These are phyloP conservation scores for Podospora tetraspora DNA, from an alignment of 495 filamentous ascomycete genomes.

Conservation along the genomic window DNA sequence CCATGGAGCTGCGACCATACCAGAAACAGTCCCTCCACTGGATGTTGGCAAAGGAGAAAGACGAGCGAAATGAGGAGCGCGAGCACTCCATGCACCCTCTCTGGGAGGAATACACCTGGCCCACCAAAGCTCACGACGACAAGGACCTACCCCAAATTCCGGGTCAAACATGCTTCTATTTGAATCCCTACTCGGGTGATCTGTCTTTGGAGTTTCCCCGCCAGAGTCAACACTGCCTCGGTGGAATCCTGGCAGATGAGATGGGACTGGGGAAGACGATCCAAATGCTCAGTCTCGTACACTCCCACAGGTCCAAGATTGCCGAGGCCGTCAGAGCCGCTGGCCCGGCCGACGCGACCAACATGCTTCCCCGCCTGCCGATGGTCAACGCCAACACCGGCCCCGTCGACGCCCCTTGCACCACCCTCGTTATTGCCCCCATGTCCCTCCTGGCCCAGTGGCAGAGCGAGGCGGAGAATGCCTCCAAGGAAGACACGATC, in stretches of 20 bases:
- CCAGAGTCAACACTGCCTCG: slow-evolving; percentile 91
- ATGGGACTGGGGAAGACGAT: slow-evolving; percentile 94
- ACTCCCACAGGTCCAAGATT: slow-evolving; percentile 66
- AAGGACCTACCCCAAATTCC: slow-evolving; percentile 59
- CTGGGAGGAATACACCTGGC: slow-evolving; percentile 95
- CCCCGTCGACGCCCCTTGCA: slow-evolving; percentile 69
- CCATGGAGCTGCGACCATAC: slow-evolving; percentile 80
- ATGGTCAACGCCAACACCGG: slow-evolving; percentile 37
- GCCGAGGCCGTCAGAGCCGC: slow-evolving; percentile 42
- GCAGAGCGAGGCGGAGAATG: slow-evolving; percentile 90
- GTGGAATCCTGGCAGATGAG: slow-evolving; percentile 90
- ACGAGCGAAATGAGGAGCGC: slow-evolving; percentile 57
- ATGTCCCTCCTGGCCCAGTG: slow-evolving; percentile 93
- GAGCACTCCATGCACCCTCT: slow-evolving; percentile 86
- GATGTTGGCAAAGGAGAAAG: slow-evolving; percentile 91
- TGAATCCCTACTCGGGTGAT: slow-evolving; percentile 95
- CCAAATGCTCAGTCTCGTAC: slow-evolving; percentile 91
- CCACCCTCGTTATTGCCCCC: slow-evolving; percentile 89
- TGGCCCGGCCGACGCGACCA: slow-evolving; percentile 25
- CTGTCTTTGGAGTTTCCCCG: slow-evolving; percentile 86
- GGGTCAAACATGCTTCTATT: slow-evolving; percentile 72
- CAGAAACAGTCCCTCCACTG: slow-evolving; percentile 93
- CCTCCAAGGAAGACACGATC: slow-evolving; percentile 73
- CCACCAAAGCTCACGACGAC: slow-evolving; percentile 80
- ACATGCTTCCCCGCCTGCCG: slow-evolving; percentile 52